Percentiles rank a stretch among this genome's conserved stretches.
These are phyloP conservation scores for Neonectria ditissima DNA, from an alignment of 2,329 filamentous ascomycete species.

Conservation along the genomic window DNA sequence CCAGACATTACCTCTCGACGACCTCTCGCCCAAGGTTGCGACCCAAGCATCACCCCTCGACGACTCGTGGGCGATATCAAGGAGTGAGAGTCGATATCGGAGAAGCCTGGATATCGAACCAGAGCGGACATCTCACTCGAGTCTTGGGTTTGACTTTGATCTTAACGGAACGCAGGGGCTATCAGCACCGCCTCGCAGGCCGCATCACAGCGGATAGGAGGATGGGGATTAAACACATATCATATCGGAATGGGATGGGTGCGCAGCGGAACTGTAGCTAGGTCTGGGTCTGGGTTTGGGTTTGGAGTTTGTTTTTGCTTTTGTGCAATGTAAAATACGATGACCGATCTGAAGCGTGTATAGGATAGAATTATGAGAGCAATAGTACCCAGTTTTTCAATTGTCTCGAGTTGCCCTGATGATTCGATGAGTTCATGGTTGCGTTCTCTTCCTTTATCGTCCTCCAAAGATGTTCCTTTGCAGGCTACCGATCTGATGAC, in stretches of 20 bases:
- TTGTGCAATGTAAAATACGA: not conserved
- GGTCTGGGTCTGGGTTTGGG: too few species aligned
- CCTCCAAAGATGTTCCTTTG: too few species aligned
- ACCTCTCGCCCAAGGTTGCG: not conserved
- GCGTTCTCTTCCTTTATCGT: too few species aligned
- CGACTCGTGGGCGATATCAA: constrained; percentile 36
- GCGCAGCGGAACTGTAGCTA: not conserved
- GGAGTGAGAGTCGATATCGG: constrained; percentile 22
- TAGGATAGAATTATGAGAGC: not conserved
- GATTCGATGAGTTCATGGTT: too few species aligned
- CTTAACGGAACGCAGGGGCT: constrained; percentile 38
- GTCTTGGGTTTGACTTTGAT: constrained; percentile 39
- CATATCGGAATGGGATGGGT: not conserved
- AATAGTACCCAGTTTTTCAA: not conserved
- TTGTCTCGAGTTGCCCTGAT: not conserved
- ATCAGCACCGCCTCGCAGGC: constrained; percentile 36
- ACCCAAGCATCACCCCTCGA: constrained; percentile 19
- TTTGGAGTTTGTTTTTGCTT: not conserved
- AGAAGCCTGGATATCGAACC: constrained; percentile 34
- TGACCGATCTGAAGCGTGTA: not conserved
- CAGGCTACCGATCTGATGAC: too few species aligned
- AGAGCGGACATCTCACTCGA: constrained; percentile 31
- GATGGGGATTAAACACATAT: not conserved
- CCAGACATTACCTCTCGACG: constrained; percentile 20
- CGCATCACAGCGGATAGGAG: not conserved